Evolutionary conservation across 2,329 filamentous ascomycete species (phyloP), one percentile per base, ranked within the genome.

Genomic region (Colletotrichum kahawae): DNA sequence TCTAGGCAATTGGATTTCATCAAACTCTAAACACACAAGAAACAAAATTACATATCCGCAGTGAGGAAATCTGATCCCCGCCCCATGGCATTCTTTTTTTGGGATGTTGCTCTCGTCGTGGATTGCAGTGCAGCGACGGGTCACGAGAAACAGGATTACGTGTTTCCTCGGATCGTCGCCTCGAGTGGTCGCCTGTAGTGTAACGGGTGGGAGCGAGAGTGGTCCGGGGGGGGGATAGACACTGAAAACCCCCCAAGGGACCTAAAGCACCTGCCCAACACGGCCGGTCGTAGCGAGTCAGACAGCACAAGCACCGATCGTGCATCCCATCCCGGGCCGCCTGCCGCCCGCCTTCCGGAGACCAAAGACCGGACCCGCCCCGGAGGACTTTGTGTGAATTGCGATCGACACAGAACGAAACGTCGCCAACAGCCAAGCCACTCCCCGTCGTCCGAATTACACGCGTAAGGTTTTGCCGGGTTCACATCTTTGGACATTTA

Each of bases 1-100:
- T 71, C 68, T 75, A 67, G 69, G 69, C 43, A 75, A 67, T 70
- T 57, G 57, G 70, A 70, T 70, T 70, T 70, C 56, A 54, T 72
- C 56, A 75, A 16, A 72, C 38, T 34, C 38, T 33, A 60, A 56
- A 21, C 57, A 60, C 31, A 33, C 31, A 33, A 60, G 29, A 31
- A 60, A 60, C 18, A 60, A 60, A 62, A 67, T 31, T 29, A 21
- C 21, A 38, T 13, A 36, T 57, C 14, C 43, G 21, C 34, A 12
- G 57, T 72, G 54, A 63, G 65, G 56, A 24, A 56, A 60, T 8
- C 33, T n/a, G 18, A n/a, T 43, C 34, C 13, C 9, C 10, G 43
- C 16, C 31, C 33, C 21, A 57, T 24, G 21, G 24, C 8, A 18
- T 31, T 43, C 12, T 65, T 29, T 51, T 51, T 18, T 63, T 29